phyloP scores from a whole-genome alignment of 192 early-diverging fungal species.

The Umbelopsis vinacea region DNA sequence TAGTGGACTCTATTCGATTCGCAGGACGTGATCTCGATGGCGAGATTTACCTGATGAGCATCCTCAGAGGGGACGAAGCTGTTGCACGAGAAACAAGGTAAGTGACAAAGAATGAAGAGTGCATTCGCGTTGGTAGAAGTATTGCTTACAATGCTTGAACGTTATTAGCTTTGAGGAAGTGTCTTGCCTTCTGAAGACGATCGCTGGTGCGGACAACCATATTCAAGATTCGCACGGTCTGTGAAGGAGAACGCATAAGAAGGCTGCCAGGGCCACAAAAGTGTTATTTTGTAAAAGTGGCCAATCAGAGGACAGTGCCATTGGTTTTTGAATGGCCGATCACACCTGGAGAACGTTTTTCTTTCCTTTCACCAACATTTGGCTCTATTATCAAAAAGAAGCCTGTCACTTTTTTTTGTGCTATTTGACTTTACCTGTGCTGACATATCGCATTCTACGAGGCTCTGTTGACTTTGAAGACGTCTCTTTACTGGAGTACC shows the following conservation, averaged over 20 bases:
- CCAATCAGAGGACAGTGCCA: not conserved
- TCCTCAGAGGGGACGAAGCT: conserved; percentile 94
- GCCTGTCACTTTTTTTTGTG: conserved; percentile 12
- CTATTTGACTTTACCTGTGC: not conserved
- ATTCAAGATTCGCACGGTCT: conserved; percentile 23
- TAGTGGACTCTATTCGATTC: not conserved
- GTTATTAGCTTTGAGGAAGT: conserved; percentile 14
- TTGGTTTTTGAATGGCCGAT: conserved; percentile 18
- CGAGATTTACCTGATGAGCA: conserved; percentile 81
- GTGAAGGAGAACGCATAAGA: not conserved
- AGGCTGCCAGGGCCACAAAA: conserved; percentile 8
- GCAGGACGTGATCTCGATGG: not conserved
- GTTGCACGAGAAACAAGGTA: conserved; percentile 33
- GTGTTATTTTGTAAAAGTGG: conserved; percentile 20
- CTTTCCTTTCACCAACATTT: conserved; percentile 25
- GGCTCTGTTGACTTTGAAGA: not conserved
- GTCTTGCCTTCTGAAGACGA: conserved; percentile 18
- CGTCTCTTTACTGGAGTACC: not conserved
- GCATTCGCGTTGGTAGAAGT: no score
- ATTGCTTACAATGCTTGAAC: conserved; percentile 16
- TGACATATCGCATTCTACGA: not conserved
- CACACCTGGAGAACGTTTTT: conserved; percentile 8
- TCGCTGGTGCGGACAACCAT: conserved; percentile 19
- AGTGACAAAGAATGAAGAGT: no score
- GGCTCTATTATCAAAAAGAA: conserved; percentile 14